Base-by-base conservation (phyloP, 192 early-diverging fungal species). In the Rhizophlyctis rosea region DNA sequence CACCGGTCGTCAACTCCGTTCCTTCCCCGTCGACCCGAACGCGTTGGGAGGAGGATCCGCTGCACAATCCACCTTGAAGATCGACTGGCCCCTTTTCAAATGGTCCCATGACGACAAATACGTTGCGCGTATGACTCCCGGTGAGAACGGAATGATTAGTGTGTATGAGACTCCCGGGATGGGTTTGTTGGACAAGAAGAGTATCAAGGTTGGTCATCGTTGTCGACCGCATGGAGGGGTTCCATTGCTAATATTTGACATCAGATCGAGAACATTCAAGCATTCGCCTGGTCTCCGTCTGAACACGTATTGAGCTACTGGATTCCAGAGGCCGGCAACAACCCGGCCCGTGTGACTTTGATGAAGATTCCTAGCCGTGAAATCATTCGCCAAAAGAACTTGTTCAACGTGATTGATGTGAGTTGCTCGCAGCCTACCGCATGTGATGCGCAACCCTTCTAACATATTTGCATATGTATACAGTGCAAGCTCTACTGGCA, bases 341-440 rank as follows among this genome's bases (percentile, higher is more conserved):
- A 92, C 72, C 97, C 97, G 32, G 97, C 97, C 2, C 87, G 95
- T 69, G 95, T 98, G n/a, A 95, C 91, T 24, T 66, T 99, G 32
- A 71, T 95, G 62, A 77, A 79, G 35, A 69, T 98, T n/a, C 95
- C 95, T 28, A 73, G 61, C 61, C 88, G 90, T 71, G 86, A 93
- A 54, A 83, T 95, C 57, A 58, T 97, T 36, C 87, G 94, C 58
- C 96, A 93, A 53, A 99, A 98, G 86, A 98, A 98, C 77, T 83
- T 99, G 84, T 95, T 97, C 80, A 94, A 86, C 76, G 94, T 97
- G 33, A 86, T 79, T 51, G 84, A 89, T 52, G 79, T 78, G 67
- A 54, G 70, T 73, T 1, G 4, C 16, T 29, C 47, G 16, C n/a
- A n/a, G n/a, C n/a, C n/a, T n/a, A n/a, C n/a, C n/a, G n/a, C n/a